Evolutionary conservation across 2,329 filamentous ascomycete species (phyloP).

Genomic region (Pyricularia pennisetigena): DNA sequence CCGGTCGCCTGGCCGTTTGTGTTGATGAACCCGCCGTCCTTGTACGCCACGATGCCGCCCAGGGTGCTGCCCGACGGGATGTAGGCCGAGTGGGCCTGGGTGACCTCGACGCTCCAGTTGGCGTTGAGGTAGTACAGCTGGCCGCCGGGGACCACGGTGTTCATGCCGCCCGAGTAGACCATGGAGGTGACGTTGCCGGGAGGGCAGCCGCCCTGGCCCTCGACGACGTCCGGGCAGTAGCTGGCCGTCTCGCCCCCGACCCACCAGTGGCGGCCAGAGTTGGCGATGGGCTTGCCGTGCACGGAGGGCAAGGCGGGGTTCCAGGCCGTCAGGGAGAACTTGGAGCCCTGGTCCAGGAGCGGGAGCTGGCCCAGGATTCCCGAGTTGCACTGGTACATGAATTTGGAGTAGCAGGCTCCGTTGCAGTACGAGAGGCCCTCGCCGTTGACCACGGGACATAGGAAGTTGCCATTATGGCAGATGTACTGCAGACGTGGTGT

Average conservation of each 20-base stretch:
- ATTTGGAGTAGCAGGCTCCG: slow-evolving; percentile 24
- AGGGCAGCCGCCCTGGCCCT: slow-evolving; percentile 14
- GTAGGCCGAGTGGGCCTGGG: slow-evolving; percentile 22
- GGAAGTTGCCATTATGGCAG: slow-evolving; percentile 19
- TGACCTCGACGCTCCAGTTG: slow-evolving; percentile 19
- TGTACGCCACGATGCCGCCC: slow-evolving; percentile 19
- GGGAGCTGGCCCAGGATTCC: slow-evolving; percentile 14
- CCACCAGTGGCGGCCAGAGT: slow-evolving; percentile 14
- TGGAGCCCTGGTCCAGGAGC: slow-evolving; percentile 9
- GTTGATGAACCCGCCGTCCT: slow-evolving; percentile 22
- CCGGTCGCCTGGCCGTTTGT: slow-evolving; percentile 20
- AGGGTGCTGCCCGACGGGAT: slow-evolving; percentile 16
- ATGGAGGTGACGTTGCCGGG: slow-evolving; percentile 17
- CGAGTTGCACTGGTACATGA: slow-evolving; percentile 20
- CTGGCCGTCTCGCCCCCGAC: slow-evolving; percentile 17
- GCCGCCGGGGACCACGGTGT: slow-evolving; percentile 21
- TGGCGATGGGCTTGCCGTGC: slow-evolving; percentile 19
- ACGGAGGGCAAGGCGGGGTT: slow-evolving; percentile 18
- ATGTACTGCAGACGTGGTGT: slow-evolving; percentile 12
- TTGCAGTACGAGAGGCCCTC: slow-evolving; percentile 22
- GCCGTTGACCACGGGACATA: slow-evolving; percentile 23
- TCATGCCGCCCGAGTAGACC: slow-evolving; percentile 15
- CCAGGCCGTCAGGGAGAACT: slow-evolving; percentile 19
- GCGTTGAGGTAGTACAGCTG: slow-evolving; percentile 20
- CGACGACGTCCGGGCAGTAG: slow-evolving; percentile 19